Evolutionary conservation across 345 rosid species (phyloP), one percentile per base, ranked within the genome.

Genomic region (Camelina neglecta): DNA sequence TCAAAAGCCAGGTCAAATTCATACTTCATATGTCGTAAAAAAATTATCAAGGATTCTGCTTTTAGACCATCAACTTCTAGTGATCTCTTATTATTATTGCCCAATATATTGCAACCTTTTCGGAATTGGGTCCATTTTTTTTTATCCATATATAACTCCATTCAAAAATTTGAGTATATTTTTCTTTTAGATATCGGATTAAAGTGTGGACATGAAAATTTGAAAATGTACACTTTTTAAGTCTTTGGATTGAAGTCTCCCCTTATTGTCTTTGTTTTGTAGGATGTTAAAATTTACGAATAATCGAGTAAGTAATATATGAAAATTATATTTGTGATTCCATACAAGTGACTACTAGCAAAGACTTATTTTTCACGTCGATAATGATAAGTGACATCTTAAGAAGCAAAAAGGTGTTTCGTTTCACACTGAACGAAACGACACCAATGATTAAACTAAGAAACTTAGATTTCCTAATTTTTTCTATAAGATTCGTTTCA

Each of bases 11-110:
- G 2, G 65, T 69, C 80, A 76, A 35, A 23, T 76, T 76, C 51
- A 62, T 45, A 61, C 71, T 76, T 76, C 59, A 62, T 61, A 31
- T 53, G 58, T 68, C 68, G 48, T 51, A 29, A 67, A 47, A 0
- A 29, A 29, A 4, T 29, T 11, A 53, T 69, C 23, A 47, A 55
- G 51, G 58, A 61, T 76, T 62, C 80, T 76, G 35, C 53, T 62
- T 76, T 36, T 55, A 69, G 71, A 62, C 80, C 35, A 63, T 76
- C 75, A 76, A 69, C 59, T 70, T 76, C 65, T 69, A 76, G 71
- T 69, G 75, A 44, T 69, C 60, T 39, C 72, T 15, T 24, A 11
- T 39, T 48, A 38, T 72, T 50, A 61, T 57, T 74, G 60, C 38
- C 47, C 55, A 59, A 13, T 59, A 49, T 47, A 71, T 23, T 33